Conservation (phyloP, 2,329 filamentous ascomycete species). For the Chaetomium strumarium region DNA sequence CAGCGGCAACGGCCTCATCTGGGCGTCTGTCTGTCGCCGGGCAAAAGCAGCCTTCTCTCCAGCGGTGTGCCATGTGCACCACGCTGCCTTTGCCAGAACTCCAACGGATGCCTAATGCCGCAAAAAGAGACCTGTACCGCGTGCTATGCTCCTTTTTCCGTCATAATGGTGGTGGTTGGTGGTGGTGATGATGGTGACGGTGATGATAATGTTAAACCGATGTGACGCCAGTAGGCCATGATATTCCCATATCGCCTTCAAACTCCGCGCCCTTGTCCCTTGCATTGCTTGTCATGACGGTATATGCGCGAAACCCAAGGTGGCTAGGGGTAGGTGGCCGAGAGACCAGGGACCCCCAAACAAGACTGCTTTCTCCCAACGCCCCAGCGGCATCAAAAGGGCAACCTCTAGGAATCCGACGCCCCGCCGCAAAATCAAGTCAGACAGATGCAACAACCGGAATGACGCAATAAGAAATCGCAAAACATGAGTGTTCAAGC, state of each 20-base stretch:
- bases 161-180: not conserved
- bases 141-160: conserved; percentile 19
- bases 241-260: conserved; percentile 3
- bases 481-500: conserved; percentile 14
- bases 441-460: conserved; percentile 15
- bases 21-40: too few species aligned
- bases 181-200: conserved; percentile 13
- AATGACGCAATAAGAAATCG: conserved; percentile 13
- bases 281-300: conserved; percentile 23
- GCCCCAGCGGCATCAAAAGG: conserved; percentile 15
- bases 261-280: conserved; percentile 16
- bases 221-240: conserved; percentile 17
- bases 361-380: conserved; percentile 14
- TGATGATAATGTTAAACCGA: conserved; percentile 18
- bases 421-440: conserved; percentile 5
- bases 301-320: conserved; percentile 20
- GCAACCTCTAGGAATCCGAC: conserved; percentile 17
- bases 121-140: conserved; percentile 16
- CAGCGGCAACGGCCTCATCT: too few species aligned
- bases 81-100: conserved; percentile 16
- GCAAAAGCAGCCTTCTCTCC: too few species aligned
- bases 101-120: conserved; percentile 10
- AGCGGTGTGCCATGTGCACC: not conserved
- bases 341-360: conserved; percentile 15
- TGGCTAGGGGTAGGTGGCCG: conserved; percentile 16